These are phyloP conservation scores for Nakaseomyces delphensis DNA, from an alignment of 1,139 yeast genomes.

Conservation along the genomic window DNA sequence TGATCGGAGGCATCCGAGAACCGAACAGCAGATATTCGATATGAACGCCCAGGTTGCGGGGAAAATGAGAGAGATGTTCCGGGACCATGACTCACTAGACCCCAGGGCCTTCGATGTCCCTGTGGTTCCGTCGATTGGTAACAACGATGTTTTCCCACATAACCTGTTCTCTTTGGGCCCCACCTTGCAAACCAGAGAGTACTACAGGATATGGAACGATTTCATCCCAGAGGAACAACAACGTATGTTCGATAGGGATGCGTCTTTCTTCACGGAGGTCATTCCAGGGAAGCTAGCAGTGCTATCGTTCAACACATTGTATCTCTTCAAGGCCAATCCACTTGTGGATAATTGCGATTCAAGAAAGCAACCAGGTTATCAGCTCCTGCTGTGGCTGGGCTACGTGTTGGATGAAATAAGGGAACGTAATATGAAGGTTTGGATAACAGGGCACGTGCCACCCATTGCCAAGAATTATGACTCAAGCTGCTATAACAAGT, in stretches of 20 bases:
- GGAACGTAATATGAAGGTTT: conserved; percentile 68
- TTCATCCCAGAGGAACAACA: conserved; percentile 73
- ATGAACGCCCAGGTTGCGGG: conserved; percentile 57
- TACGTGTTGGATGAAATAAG: conserved; percentile 64
- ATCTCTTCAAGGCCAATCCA: conserved; percentile 68
- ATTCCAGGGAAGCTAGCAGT: conserved; percentile 72
- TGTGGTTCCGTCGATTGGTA: conserved; percentile 66
- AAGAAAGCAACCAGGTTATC: conserved; percentile 69
- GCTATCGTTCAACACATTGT: conserved; percentile 67
- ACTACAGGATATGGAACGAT: conserved; percentile 61
- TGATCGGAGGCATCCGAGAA: conserved; percentile 64
- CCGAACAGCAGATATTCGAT: conserved; percentile 59
- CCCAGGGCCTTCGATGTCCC: conserved; percentile 40
- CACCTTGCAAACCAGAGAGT: conserved; percentile 69
- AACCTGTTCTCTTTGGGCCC: conserved; percentile 80
- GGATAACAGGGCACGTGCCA: conserved; percentile 85
- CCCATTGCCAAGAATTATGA: conserved; percentile 74
- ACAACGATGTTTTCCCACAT: conserved; percentile 85
- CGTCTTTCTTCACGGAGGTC: conserved; percentile 64
- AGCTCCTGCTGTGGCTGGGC: conserved; percentile 70
- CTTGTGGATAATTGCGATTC: conserved; percentile 71
- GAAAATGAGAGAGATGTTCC: conserved; percentile 44
- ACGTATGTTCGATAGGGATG: conserved; percentile 67
- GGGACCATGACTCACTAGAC: conserved; percentile 36
- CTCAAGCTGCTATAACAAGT: conserved; percentile 60